Evolutionary conservation across 2,329 filamentous ascomycete genomes (phyloP).

Genomic region (Didymella pinodella): DNA sequence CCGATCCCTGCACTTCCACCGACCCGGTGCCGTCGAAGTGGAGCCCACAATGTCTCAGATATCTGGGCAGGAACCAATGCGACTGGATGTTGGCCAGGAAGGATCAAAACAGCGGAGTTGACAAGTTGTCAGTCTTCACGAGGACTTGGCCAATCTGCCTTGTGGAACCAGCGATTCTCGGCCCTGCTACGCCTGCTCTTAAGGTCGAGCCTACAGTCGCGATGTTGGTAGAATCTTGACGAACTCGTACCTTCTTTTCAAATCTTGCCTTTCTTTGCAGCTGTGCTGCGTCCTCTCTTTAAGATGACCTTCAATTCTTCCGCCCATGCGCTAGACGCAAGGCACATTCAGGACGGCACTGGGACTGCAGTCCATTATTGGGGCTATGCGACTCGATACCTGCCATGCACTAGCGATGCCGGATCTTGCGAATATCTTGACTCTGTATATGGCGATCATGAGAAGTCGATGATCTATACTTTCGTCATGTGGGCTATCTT

Average conservation of each 20-base stretch:
- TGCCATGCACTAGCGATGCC: constrained; percentile 64
- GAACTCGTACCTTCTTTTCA: background rate
- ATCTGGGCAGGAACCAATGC: constrained; percentile 9
- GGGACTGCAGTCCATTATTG: constrained; percentile 52
- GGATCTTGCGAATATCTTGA: constrained; percentile 66
- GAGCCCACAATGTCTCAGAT: constrained; percentile 13
- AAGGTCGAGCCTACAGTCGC: constrained; percentile 1
- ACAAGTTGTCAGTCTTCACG: constrained; percentile 2
- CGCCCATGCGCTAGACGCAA: constrained; percentile 11
- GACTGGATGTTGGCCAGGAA: constrained; percentile 9
- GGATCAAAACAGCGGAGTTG: constrained; percentile 10
- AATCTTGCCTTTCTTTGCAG: constrained; percentile 11
- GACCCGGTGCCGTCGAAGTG: constrained; percentile 9
- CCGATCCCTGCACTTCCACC: constrained; percentile 5
- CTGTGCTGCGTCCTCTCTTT: constrained; percentile 21
- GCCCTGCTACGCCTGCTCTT: constrained; percentile 4
- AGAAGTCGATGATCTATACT: constrained; percentile 61
- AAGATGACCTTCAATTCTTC: constrained; percentile 11
- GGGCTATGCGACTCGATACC: constrained; percentile 60
- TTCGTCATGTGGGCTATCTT: constrained; percentile 63
- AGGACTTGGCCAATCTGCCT: constrained; percentile 3
- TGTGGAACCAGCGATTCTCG: constrained; percentile 15
- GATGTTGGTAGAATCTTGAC: background rate
- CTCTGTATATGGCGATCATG: constrained; percentile 61
- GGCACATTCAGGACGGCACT: constrained; percentile 9